Base-by-base conservation (phyloP, 2,329 filamentous ascomycete species). In the Lomentospora prolificans region DNA sequence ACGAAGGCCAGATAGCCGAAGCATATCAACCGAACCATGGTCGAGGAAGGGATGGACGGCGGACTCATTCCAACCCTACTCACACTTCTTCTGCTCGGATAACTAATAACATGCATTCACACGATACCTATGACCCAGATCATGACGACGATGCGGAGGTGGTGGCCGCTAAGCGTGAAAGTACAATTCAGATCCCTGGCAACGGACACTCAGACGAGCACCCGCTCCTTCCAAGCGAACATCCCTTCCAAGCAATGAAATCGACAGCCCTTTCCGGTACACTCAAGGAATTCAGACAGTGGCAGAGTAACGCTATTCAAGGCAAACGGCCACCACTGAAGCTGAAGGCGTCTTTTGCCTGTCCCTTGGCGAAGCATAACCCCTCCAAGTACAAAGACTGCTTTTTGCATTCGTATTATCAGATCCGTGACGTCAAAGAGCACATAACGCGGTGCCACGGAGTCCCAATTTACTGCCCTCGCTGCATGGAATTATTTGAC, bases 401-500 rank as follows among this genome's bases (percentile, higher is more conserved):
- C 50, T 51, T 46, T 30, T 8, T 9, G 14, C n/a, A 52, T 14
- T 14, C 25, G 8, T 44, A 52, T 10, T 24, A 12, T 12, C 6
- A 9, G 8, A 31, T 53, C 6, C 17, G 19, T 9, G 48, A 52
- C 19, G 55, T 56, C 19, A 51, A 53, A 12, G 36, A 56, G 4
- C 55, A 56, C 33, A 8, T 56, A 3, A 17, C 39, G 6, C 48
- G 50, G 3, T 33, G 27, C 55, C 55, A 56, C 24, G 12, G 17
- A 9, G 24, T 53, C 2, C 48, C 55, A 1, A 56, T 56, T n/a
- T 56, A 56, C 50, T 56, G 55, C 27, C 48, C 55, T 8, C 48
- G 55, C 6, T 56, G 55, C 55, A 44, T 56, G 33, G 55, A 46
- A 19, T n/a, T 31, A 10, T 56, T 56, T 27, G 48, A 46, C 25